Evolutionary conservation across 768 basidiomycete species (phyloP).

Genomic region (Chalciporus sphaerocephalus): DNA sequence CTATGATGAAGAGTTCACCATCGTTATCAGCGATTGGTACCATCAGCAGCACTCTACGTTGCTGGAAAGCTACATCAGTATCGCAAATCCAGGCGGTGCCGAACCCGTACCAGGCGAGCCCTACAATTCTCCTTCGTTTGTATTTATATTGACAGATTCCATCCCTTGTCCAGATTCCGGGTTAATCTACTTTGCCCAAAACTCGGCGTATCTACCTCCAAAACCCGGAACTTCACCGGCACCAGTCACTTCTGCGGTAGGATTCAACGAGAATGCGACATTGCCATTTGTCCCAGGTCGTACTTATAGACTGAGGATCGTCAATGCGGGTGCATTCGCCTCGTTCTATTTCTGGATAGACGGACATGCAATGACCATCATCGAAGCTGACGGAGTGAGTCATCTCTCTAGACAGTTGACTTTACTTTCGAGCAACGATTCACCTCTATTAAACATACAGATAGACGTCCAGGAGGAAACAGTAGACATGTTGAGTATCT

Average conservation of each 20-base stretch:
- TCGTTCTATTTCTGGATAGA: slow-evolving; percentile 87
- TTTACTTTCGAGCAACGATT: neutral
- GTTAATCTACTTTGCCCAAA: slow-evolving; percentile 80
- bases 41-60: slow-evolving; percentile 68
- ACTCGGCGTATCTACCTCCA: slow-evolving; percentile 64
- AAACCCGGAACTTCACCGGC: slow-evolving; percentile 43
- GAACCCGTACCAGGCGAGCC: slow-evolving; percentile 81
- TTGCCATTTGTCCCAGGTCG: slow-evolving; percentile 79
- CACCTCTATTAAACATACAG: slow-evolving; percentile 30
- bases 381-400: slow-evolving; percentile 80
- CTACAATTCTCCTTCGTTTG: neutral
- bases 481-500: slow-evolving; percentile 65
- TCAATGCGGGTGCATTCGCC: slow-evolving; percentile 76
- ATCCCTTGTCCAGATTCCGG: slow-evolving; percentile 53
- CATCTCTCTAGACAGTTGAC: neutral
- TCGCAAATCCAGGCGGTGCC: slow-evolving; percentile 74
- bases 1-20: slow-evolving; percentile 89
- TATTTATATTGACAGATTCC: neutral
- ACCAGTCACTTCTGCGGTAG: slow-evolving; percentile 54
- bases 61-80: slow-evolving; percentile 60
- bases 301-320: slow-evolving; percentile 83
- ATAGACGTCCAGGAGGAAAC: slow-evolving; percentile 74
- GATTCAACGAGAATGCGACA: slow-evolving; percentile 85
- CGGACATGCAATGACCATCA: slow-evolving; percentile 79
- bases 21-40: slow-evolving; percentile 91